These are phyloP conservation scores for Sporothrix euskadiensis DNA, from an alignment of 2,329 filamentous ascomycete species.

Conservation along the genomic window DNA sequence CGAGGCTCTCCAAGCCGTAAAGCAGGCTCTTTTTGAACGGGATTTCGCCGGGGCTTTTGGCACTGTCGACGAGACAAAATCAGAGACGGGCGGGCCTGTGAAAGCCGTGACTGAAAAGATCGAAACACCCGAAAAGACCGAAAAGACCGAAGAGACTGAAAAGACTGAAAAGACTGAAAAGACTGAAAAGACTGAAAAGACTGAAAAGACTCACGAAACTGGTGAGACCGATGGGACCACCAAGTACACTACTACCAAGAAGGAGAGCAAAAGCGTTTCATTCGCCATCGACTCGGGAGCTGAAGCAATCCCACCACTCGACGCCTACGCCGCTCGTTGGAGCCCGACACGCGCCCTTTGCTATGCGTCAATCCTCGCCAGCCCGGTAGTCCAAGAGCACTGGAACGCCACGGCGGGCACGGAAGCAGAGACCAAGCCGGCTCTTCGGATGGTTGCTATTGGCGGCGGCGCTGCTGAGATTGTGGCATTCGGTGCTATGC, in stretches of 20 bases:
- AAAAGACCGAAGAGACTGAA: not conserved
- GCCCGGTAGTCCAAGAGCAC: slow-evolving; percentile 29
- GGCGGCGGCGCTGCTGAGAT: slow-evolving; percentile 65
- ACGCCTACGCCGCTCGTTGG: slow-evolving; percentile 87
- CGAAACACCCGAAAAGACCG: not conserved
- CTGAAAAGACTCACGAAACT: not conserved
- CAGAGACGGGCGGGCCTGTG: not conserved
- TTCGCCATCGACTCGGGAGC: not conserved
- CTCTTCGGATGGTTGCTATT: slow-evolving; percentile 37
- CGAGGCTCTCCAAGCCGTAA: slow-evolving; percentile 73
- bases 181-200: not conserved
- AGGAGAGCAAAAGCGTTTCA: not conserved
- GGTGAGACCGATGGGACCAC: not conserved
- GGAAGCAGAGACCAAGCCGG: slow-evolving; percentile 18
- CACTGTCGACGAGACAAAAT: not conserved
- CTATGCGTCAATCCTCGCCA: slow-evolving; percentile 63
- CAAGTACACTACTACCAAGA: not conserved
- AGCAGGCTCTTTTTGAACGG: slow-evolving; percentile 79
- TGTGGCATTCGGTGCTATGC: slow-evolving; percentile 51
- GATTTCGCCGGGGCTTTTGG: slow-evolving; percentile 82
- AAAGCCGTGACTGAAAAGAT: too few species aligned
- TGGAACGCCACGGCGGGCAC: slow-evolving; percentile 1
- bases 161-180: not conserved
- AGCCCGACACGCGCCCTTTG: slow-evolving; percentile 82
- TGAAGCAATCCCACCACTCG: slow-evolving; percentile 50